Conservation (phyloP, 2,329 filamentous ascomycete species). For the Orbilia brochopaga region DNA sequence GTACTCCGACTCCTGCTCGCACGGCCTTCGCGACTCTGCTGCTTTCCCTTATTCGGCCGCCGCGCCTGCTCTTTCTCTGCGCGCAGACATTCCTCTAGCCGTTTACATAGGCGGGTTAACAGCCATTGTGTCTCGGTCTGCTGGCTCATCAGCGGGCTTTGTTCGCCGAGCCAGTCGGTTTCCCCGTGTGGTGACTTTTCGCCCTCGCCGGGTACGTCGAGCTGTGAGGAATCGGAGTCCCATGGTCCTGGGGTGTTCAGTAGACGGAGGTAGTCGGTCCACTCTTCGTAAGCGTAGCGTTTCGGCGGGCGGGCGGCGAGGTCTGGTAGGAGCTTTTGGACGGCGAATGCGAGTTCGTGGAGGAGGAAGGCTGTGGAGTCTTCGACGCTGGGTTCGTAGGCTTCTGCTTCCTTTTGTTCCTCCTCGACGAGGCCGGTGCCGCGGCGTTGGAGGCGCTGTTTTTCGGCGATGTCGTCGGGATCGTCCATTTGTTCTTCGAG, state of each 20-base stretch:
- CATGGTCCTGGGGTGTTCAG: slow-evolving; percentile 64
- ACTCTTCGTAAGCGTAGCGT: slow-evolving; percentile 80
- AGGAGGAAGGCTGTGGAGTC: slow-evolving; percentile 9
- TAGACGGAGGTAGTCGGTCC: slow-evolving; percentile 81
- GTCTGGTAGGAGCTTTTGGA: slow-evolving; percentile 42
- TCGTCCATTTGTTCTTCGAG: slow-evolving; percentile 55
- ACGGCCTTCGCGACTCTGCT: slow-evolving; percentile 4
- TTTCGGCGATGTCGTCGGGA: slow-evolving; percentile 37
- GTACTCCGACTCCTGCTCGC: slow-evolving; percentile 2
- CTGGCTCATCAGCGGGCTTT: slow-evolving; percentile 70
- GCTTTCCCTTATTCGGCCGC: slow-evolving; percentile 30
- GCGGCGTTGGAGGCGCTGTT: slow-evolving; percentile 17
- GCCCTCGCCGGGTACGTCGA: slow-evolving; percentile 61
- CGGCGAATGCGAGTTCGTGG: slow-evolving; percentile 40
- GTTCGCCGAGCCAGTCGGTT: slow-evolving; percentile 76
- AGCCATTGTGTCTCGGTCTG: slow-evolving; percentile 71
- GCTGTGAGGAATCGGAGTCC: slow-evolving; percentile 56
- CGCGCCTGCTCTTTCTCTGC: slow-evolving; percentile 39
- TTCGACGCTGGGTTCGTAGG: slow-evolving; percentile 30
- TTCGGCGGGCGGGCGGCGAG: slow-evolving; percentile 62
- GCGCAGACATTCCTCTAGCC: slow-evolving; percentile 63
- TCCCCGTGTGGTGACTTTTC: slow-evolving; percentile 60
- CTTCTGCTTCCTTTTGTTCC: slow-evolving; percentile 56
- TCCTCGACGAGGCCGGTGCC: slow-evolving; percentile 51
- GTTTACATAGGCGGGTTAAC: slow-evolving; percentile 70